Conservation (phyloP, 108 stramenopile species). For the Nitzschia sp. region DNA sequence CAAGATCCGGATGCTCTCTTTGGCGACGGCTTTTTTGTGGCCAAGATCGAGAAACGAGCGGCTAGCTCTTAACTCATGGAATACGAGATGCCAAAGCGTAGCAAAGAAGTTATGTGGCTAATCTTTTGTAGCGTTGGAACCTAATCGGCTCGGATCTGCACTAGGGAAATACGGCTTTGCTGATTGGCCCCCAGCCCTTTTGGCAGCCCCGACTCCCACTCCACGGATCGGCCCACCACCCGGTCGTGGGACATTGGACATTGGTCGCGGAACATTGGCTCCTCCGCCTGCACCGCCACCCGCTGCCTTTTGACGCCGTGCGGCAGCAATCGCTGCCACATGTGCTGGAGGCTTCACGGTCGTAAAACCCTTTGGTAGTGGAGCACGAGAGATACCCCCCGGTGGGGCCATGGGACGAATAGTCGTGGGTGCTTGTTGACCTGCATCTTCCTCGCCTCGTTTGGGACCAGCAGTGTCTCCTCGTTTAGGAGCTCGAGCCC, state of each 20-base stretch:
- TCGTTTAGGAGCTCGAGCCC: constrained; percentile 86
- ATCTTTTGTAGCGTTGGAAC: constrained; percentile 32
- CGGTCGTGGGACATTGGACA: constrained; percentile 57
- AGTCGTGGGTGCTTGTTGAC: background rate
- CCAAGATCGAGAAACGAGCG: constrained; percentile 51
- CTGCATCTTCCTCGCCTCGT: constrained; percentile 20
- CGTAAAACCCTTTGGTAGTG: constrained; percentile 30
- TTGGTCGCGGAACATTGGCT: constrained; percentile 32
- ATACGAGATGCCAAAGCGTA: too few species aligned
- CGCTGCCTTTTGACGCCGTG: constrained; percentile 24
- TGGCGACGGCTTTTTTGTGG: constrained; percentile 76
- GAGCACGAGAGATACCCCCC: constrained; percentile 34
- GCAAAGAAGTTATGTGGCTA: constrained; percentile 3
- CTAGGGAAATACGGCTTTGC: constrained; percentile 84
- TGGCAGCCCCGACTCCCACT: constrained; percentile 51
- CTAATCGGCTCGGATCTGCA: constrained; percentile 75
- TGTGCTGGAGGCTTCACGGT: constrained; percentile 44
- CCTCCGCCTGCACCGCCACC: constrained; percentile 15
- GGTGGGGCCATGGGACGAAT: constrained; percentile 45
- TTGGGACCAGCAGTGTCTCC: constrained; percentile 56
- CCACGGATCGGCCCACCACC: constrained; percentile 76
- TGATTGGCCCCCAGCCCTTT: constrained; percentile 22
- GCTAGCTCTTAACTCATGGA: background rate
- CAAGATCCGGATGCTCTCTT: constrained; percentile 12
- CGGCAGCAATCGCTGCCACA: constrained; percentile 56